These are phyloP conservation scores for Xylaria sp. DNA, from an alignment of 2,329 filamentous ascomycete species.

Conservation along the genomic window DNA sequence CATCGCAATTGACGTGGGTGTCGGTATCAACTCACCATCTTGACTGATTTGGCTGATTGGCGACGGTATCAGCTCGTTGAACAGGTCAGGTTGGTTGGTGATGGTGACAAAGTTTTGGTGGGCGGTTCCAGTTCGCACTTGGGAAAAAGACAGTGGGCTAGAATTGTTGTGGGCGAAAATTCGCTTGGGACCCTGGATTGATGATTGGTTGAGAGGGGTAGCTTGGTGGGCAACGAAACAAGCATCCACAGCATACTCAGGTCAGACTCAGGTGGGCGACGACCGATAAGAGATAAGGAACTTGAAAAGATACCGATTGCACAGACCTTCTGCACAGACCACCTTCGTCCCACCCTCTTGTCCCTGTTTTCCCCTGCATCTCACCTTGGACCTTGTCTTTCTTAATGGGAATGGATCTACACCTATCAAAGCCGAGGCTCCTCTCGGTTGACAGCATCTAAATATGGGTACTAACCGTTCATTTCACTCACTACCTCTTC, in stretches of 20 bases:
- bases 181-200: slow-evolving; percentile 45
- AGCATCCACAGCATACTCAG: slow-evolving; percentile 4
- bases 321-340: slow-evolving; percentile 34
- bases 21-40: slow-evolving; percentile 72
- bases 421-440: slow-evolving; percentile 34
- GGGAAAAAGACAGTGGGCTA: slow-evolving; percentile 44
- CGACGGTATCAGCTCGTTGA: slow-evolving; percentile 44
- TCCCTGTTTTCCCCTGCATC: slow-evolving; percentile 1
- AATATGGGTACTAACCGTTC: background rate
- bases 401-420: background rate
- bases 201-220: slow-evolving; percentile 34
- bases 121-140: slow-evolving; percentile 28
- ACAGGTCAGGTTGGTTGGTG: slow-evolving; percentile 36
- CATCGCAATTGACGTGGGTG: slow-evolving; percentile 50
- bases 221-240: slow-evolving; percentile 51
- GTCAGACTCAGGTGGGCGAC: slow-evolving; percentile 43
- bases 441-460: background rate
- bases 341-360: slow-evolving; percentile 10
- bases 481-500: no score
- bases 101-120: slow-evolving; percentile 34
- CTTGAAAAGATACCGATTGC: no score
- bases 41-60: slow-evolving; percentile 66
- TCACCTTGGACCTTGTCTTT: background rate
- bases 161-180: slow-evolving; percentile 53
- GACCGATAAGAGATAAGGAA: slow-evolving; percentile 25